Percentiles rank a stretch among this genome's conserved stretches.
Evolutionary conservation across 345 rosid genomes (phyloP).

Genomic region (Syzygium grande): DNA sequence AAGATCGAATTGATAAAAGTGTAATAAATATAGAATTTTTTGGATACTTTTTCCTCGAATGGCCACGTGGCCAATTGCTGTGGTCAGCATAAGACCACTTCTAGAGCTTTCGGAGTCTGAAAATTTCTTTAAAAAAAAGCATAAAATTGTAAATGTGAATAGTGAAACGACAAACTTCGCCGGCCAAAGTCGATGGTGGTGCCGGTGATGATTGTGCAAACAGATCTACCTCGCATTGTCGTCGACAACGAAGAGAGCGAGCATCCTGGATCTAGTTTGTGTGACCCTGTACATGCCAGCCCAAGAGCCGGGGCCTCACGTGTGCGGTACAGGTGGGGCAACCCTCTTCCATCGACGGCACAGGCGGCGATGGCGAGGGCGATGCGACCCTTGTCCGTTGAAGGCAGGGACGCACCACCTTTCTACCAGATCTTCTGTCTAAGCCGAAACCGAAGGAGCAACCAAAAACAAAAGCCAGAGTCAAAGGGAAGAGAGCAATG

Average conservation of each 20-base stretch:
- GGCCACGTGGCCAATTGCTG: neutral
- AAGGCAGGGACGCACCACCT: neutral
- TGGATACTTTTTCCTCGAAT: too few species aligned
- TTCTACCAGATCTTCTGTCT: neutral
- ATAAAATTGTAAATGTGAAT: neutral
- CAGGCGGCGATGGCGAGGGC: neutral
- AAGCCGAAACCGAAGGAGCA: neutral
- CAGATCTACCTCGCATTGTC: accelerated
- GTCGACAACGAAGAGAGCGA: neutral
- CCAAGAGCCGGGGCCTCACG: neutral
- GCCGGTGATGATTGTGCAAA: neutral
- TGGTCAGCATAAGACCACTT: neutral
- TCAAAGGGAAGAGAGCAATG: neutral
- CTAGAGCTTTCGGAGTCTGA: neutral
- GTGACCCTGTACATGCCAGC: neutral
- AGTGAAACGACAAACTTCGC: neutral
- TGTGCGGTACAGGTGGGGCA: neutral
- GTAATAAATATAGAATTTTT: too few species aligned
- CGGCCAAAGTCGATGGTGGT: neutral
- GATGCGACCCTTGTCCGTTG: neutral
- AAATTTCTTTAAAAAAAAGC: neutral
- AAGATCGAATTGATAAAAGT: too few species aligned
- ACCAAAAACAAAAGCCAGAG: neutral
- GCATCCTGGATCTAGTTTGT: neutral
- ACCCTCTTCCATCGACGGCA: neutral